Evolutionary conservation across 2,329 filamentous ascomycete genomes (phyloP).

Genomic region (Pseudocercospora ulei): DNA sequence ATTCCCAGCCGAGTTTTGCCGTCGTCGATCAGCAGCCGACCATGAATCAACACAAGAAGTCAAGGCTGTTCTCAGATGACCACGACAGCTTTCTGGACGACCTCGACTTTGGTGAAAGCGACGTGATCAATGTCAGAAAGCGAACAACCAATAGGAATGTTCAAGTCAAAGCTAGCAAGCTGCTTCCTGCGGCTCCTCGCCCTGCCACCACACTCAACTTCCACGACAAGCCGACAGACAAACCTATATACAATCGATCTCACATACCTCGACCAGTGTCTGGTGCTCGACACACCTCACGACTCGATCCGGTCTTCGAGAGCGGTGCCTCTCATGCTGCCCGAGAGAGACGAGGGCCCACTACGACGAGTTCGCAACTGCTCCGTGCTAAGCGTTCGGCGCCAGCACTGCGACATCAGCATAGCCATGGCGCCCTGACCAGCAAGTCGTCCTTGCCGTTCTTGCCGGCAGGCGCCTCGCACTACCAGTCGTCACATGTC

Average conservation of each 20-base stretch:
- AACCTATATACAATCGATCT: slow-evolving; percentile 42
- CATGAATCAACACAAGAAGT: slow-evolving; percentile 33
- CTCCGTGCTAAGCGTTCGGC: slow-evolving; percentile 53
- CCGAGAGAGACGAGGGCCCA: slow-evolving; percentile 48
- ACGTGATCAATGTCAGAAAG: slow-evolving; percentile 65
- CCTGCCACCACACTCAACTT: slow-evolving; percentile 82
- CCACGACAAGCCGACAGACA: slow-evolving; percentile 57
- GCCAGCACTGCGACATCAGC: slow-evolving; percentile 46
- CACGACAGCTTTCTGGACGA: slow-evolving; percentile 74
- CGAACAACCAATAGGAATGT: slow-evolving; percentile 83
- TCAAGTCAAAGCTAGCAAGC: slow-evolving; percentile 62
- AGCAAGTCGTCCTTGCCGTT: slow-evolving; percentile 65
- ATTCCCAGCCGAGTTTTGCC: slow-evolving; percentile 28
- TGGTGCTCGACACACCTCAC: slow-evolving; percentile 44
- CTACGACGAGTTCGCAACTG: slow-evolving; percentile 47
- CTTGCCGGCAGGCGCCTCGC: slow-evolving; percentile 64
- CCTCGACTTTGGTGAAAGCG: slow-evolving; percentile 75
- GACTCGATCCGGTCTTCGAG: slow-evolving; percentile 87
- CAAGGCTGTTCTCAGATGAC: slow-evolving; percentile 31
- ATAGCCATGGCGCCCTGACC: slow-evolving; percentile 36
- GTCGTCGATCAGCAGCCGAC: slow-evolving; percentile 33
- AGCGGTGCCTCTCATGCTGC: slow-evolving; percentile 64
- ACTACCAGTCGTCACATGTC: slow-evolving; percentile 67
- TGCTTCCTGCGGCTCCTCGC: slow-evolving; percentile 57
- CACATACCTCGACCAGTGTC: slow-evolving; percentile 70